Evolutionary conservation across 2,329 filamentous ascomycete genomes (phyloP).

Genomic region (Aspergillus flavus): DNA sequence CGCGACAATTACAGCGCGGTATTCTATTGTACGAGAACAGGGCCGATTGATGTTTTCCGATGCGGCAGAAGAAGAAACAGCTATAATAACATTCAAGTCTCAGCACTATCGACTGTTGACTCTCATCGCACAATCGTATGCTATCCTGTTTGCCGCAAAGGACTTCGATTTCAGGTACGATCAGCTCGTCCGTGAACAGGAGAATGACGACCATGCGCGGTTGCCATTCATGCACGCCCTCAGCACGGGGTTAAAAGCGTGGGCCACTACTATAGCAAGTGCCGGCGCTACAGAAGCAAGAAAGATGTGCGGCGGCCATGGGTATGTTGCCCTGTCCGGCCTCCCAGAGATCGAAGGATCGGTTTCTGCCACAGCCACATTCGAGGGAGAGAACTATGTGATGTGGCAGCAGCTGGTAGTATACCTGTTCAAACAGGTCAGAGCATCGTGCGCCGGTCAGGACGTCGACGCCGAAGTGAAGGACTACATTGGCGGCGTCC

Average conservation of each 20-base stretch:
- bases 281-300: constrained; percentile 4
- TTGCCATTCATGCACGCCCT: constrained; percentile 8
- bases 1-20: constrained; percentile 11
- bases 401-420: constrained; percentile 10
- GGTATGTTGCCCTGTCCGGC: constrained; percentile 8
- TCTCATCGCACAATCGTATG: constrained; percentile 12
- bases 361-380: constrained; percentile 7
- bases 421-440: constrained; percentile 9
- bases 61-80: background rate
- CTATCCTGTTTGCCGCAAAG: constrained; percentile 9
- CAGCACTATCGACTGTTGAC: constrained; percentile 13
- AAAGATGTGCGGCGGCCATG: constrained; percentile 11
- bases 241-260: constrained; percentile 10
- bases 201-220: background rate
- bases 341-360: constrained; percentile 8
- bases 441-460: background rate
- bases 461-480: background rate
- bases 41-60: constrained; percentile 7
- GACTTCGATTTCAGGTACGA: constrained; percentile 6
- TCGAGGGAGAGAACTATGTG: constrained; percentile 12
- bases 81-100: constrained; percentile 10
- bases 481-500: constrained; percentile 1
- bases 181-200: background rate
- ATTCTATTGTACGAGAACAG: constrained; percentile 13
- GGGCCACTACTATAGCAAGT: background rate